Evolutionary conservation across 176 grass and related monocot genomes (phyloP).

Genomic region (Hyparrhenia diplandra): DNA sequence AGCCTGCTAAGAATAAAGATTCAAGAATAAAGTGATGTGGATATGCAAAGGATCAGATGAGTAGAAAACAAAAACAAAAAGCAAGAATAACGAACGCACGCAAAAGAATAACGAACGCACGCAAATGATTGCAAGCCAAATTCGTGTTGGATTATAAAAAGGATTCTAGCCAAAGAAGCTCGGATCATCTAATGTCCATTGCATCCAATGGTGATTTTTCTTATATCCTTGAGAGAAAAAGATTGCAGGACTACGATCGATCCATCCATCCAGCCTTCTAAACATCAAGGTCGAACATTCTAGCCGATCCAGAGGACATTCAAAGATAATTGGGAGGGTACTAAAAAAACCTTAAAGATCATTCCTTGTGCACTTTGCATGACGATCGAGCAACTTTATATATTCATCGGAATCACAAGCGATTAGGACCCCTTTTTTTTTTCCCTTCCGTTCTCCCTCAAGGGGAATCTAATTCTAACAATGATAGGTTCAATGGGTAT

Average conservation of each 20-base stretch:
- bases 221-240: conserved; percentile 27
- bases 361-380: conserved; percentile 54
- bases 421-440: conserved; percentile 21
- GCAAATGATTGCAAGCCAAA: conserved; percentile 33
- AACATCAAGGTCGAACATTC: conserved; percentile 47
- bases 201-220: too few relatives aligned
- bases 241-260: conserved; percentile 31
- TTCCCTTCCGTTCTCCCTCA: conserved; percentile 21
- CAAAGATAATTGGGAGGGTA: conserved; percentile 57
- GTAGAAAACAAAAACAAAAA: too few relatives aligned
- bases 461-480: conserved; percentile 30
- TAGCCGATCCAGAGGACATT: conserved; percentile 37
- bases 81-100: too few relatives aligned
- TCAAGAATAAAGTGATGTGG: too few relatives aligned
- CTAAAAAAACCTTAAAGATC: conserved; percentile 48
- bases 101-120: too few relatives aligned
- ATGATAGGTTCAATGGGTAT: not conserved
- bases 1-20: too few relatives aligned
- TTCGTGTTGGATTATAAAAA: not conserved
- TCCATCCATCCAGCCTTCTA: conserved; percentile 38
- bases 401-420: conserved; percentile 54
- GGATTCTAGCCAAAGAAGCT: conserved; percentile 15
- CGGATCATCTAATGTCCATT: not conserved
- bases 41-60: too few relatives aligned
- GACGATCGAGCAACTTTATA: conserved; percentile 34